Base-by-base conservation (phyloP, 495 filamentous ascomycete genomes). In the Cercophora scortea region DNA sequence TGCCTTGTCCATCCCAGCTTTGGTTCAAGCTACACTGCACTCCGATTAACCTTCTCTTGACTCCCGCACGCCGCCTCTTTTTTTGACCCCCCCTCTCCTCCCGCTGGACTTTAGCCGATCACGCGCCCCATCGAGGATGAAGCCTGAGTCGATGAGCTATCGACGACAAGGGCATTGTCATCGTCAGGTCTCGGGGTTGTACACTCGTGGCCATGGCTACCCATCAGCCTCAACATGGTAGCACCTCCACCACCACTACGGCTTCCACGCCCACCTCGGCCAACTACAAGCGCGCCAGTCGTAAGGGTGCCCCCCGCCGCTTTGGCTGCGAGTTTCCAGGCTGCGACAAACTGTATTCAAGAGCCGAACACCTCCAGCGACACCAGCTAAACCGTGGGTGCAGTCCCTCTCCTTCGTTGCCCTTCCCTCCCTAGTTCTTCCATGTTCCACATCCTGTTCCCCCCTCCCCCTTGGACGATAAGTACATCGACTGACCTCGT, bases 281-380 rank as follows among this genome's bases (percentile, higher is more conserved):
- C 35, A 35, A 56, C 33, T 76, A 76, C 57, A 76, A 76, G 61
- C 73, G 73, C 60, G 73, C 73, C 10, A 77, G 74, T 53, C 66
- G 74, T 2, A 75, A 76, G 54, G 72, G 72, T 18, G 74, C 74
- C 6, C 70, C 73, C 11, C 66, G 71, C 41, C 70, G 70, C 38
- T 98, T 95, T 58, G 79, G 86, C 57, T 98, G 93, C 66, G 79
- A 85, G 8, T 84, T 86, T 58, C 81, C 87, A 53, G 88, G 82
- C 36, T 98, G 93, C 63, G 90, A 89, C 51, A 98, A 95, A 79
- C 85, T 86, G 51, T 98, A 97, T 70, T 95, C 91, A 44, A 81
- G 93, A 60, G 90, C 91, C 32, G 93, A 98, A 64, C 93, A 98
- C 73, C 79, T 98, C 54, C 94, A 76, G 57, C 63, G 75, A 17